These are phyloP conservation scores for Filobasidium floriforme DNA, from an alignment of 768 basidiomycete genomes.

Conservation along the genomic window DNA sequence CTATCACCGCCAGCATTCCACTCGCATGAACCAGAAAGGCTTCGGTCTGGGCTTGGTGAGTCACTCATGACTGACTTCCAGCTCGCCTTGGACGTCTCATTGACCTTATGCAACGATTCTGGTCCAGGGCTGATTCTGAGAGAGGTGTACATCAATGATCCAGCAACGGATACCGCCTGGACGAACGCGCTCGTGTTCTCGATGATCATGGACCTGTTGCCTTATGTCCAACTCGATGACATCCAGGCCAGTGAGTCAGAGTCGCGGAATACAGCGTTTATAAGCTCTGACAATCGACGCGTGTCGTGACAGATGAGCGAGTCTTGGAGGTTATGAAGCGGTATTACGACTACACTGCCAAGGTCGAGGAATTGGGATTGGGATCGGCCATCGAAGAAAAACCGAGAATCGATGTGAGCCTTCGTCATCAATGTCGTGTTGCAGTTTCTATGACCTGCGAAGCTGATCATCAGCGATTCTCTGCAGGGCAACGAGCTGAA, in stretches of 20 bases:
- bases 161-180: slow-evolving; percentile 61
- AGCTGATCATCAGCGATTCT: slow-evolving; percentile 16
- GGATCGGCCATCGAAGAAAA: slow-evolving; percentile 59
- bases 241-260: slow-evolving; percentile 37
- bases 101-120: background rate
- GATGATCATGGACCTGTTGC: slow-evolving; percentile 60
- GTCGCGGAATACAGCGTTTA: slow-evolving; percentile 17
- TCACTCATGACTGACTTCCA: background rate
- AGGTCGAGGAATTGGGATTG: slow-evolving; percentile 59
- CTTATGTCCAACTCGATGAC: slow-evolving; percentile 7
- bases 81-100: background rate
- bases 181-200: slow-evolving; percentile 65
- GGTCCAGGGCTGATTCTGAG: slow-evolving; percentile 61
- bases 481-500: slow-evolving; percentile 65
- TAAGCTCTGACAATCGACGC: background rate
- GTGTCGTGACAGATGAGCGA: slow-evolving; percentile 22
- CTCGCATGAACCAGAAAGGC: background rate
- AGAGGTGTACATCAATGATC: slow-evolving; percentile 59
- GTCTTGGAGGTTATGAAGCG: slow-evolving; percentile 52
- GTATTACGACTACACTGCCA: slow-evolving; percentile 62
- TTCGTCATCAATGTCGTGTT: background rate
- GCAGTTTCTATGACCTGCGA: background rate
- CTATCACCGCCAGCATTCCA: background rate
- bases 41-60: slow-evolving; percentile 55
- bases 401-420: slow-evolving; percentile 69